Conservation (phyloP, 2,329 filamentous ascomycete species). For the Phaeosphaeriaceae sp. region DNA sequence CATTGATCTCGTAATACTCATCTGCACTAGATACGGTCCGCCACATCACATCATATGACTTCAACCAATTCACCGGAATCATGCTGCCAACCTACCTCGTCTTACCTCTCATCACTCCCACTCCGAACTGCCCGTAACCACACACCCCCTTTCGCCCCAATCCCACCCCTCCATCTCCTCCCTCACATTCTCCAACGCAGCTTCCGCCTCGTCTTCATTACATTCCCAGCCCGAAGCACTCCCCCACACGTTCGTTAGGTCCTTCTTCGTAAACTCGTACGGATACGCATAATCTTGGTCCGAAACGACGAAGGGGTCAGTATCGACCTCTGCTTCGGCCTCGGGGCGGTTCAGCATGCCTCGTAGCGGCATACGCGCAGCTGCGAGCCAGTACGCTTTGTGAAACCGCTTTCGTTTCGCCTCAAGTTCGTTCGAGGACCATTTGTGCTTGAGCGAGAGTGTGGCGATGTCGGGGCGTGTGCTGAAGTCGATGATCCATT, state of each 20-base stretch:
- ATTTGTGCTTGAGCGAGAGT: conserved; percentile 9
- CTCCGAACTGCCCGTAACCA: conserved; percentile 13
- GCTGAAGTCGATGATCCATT: not conserved
- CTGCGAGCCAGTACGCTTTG: conserved; percentile 37
- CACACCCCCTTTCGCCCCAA: conserved; percentile 6
- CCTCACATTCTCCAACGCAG: not conserved
- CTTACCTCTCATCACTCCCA: not conserved
- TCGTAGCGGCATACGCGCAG: conserved; percentile 18
- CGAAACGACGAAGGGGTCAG: conserved; percentile 10
- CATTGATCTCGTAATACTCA: too few species aligned
- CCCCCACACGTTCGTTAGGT: conserved; percentile 1
- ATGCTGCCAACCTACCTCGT: not conserved
- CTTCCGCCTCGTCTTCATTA: not conserved
- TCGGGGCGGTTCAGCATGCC: conserved; percentile 26
- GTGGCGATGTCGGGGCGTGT: conserved; percentile 6
- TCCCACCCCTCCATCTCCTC: not conserved
- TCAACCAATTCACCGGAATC: too few species aligned
- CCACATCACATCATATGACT: not conserved
- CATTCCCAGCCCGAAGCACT: not conserved
- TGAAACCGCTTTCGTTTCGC: conserved; percentile 34
- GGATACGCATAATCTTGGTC: conserved; percentile 13
- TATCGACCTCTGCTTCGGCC: conserved; percentile 3
- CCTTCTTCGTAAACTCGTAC: conserved; percentile 6
- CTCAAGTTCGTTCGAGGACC: conserved; percentile 16
- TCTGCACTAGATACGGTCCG: too few species aligned